Evolutionary conservation across 768 basidiomycete species (phyloP).

Genomic region (Rhizopogon salebrosus): DNA sequence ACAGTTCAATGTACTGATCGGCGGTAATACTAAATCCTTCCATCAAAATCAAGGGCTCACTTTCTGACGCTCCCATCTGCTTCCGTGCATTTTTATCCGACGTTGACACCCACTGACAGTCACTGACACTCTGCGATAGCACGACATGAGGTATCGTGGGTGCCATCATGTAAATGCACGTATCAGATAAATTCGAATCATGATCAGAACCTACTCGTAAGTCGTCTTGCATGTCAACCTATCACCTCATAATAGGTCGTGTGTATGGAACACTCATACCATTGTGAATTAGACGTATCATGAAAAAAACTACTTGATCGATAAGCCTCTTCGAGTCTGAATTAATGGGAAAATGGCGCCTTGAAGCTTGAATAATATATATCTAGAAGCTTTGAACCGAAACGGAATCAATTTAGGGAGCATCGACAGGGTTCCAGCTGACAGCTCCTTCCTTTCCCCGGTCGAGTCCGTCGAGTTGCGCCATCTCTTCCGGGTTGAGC

Average conservation of each 20-base stretch:
- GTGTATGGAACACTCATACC: too few relatives aligned
- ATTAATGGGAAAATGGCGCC: background rate
- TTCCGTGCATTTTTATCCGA: background rate
- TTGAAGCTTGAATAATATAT: background rate
- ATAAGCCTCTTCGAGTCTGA: background rate
- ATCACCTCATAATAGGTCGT: background rate
- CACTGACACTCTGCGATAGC: too few relatives aligned
- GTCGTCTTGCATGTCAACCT: background rate
- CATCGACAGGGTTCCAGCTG: constrained; percentile 81
- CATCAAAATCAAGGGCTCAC: background rate
- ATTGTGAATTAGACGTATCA: background rate
- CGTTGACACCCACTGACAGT: too few relatives aligned
- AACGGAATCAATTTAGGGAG: constrained; percentile 13
- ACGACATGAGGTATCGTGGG: background rate
- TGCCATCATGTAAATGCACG: background rate
- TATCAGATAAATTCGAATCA: background rate
- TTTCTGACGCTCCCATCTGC: background rate
- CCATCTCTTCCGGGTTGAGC: constrained; percentile 60
- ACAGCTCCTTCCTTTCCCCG: constrained; percentile 66
- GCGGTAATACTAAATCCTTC: too few relatives aligned
- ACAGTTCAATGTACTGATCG: too few relatives aligned
- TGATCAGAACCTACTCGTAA: too few relatives aligned
- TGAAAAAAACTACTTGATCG: background rate
- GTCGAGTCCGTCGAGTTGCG: constrained; percentile 62
- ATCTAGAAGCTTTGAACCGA: too few relatives aligned